Evolutionary conservation across 495 filamentous ascomycete species (phyloP), one percentile per base, ranked within the genome.

Genomic region (Aspergillus funiculosus): DNA sequence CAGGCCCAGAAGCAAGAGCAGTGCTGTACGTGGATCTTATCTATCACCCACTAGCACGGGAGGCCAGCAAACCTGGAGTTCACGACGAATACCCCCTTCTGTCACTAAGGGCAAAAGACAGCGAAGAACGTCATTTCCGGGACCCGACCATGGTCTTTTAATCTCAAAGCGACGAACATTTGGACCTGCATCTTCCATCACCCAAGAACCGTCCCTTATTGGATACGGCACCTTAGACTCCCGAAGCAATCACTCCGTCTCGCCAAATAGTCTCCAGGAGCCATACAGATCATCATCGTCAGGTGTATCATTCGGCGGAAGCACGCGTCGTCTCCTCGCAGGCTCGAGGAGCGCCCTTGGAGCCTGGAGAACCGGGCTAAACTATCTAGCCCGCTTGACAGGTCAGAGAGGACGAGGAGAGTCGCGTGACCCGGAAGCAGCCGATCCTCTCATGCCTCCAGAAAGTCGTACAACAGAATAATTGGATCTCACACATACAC

Each of bases 151-250:
- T 14, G 37, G 47, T 30, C 41, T 45, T n/a, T 37, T 55, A 18
- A 52, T 59, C 29, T 64, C 50, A 25, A 59, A 56, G 29, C 53
- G 56, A 34, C 37, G 46, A 17, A 34, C 46, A 20, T 22, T 36
- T 7, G 37, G 43, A 34, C 55, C 39, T 19, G 35, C 32, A 1
- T 1, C 31, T 9, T 46, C 37, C 18, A 40, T 19, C 9, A 15
- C n/a, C n/a, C n/a, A 15, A 10, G 41, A 41, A 41, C 46, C 6
- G 29, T 43, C 10, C 20, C 24, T 15, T n/a, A 28, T 36, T 17
- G 59, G 53, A 13, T 67, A 69, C 39, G 66, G 64, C 30, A 58
- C 64, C 21, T 56, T 52, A 42, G 59, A 63, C 21, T 36, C 46
- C 25, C 51, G 39, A 1, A 30, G 26, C 34, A 39, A 50, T 18